Evolutionary conservation across 164 flowering plant genomes (phyloP), one percentile per base, ranked within the genome.

Genomic region (Santalum album): DNA sequence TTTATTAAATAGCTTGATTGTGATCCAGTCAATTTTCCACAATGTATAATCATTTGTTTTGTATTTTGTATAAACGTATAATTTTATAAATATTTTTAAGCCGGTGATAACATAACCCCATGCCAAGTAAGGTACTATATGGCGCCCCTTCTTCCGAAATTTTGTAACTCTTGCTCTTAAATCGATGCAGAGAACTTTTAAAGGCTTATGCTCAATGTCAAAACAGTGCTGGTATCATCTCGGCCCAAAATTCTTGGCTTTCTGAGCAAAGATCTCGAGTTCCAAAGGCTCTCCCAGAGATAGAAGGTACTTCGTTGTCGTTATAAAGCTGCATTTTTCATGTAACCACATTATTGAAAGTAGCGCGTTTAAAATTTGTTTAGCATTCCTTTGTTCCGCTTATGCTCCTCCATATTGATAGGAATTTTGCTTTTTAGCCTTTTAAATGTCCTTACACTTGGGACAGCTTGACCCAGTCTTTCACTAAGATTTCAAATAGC

Each of bases 211-310:
- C 99, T 23, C 62, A 80, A 66, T 94, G 97, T 39, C 61, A 67
- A 56, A 84, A 74, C 58, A 80, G 99, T 62, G 72, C 86, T 51
- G 95, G 74, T 29, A 86, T 94, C 43, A 85, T 94, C 54, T 53
- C 80, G 1, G 84, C 73, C 36, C 99, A 94, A 69, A 94, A 90
- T 70, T 62, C 78, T 20, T 94, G 97, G 97, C 83, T 94, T 53
- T 73, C 96, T 14, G 79, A 75, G 54, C 78, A 81, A 66, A 66
- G 60, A 22, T 29, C 74, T 26, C 71, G 60, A 54, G 63, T 72
- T 43, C 71, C 78, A 24, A 71, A 62, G 22, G 56, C 48, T 63
- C 65, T 54, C 15, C 21, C 59, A 40, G 64, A 69, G 12, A 45
- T 12, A 1, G 67, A 71, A 68, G 89, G 84, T 77, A 78, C 17